Evolutionary conservation across 1,284 basidiomycete genomes (phyloP).

Genomic region (Heterobasidion annosum): DNA sequence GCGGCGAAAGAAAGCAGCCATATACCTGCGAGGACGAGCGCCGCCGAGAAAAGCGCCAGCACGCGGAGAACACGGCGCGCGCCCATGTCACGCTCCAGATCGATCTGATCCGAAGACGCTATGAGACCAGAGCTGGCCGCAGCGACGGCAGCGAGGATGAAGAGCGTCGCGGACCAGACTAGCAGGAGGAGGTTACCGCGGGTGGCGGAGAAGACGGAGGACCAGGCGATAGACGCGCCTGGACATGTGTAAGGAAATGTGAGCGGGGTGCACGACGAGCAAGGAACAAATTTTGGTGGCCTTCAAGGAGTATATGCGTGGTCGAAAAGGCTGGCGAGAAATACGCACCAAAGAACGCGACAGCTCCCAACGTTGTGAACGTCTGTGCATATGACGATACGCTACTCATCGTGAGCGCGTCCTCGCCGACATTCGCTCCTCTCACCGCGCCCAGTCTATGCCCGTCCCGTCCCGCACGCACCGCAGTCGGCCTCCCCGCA

Average conservation of each 20-base stretch:
- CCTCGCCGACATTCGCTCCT: background rate
- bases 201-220: background rate
- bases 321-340: background rate
- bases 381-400: background rate
- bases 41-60: background rate
- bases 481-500: too few species aligned
- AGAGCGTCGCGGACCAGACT: background rate
- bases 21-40: background rate
- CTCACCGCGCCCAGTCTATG: too few species aligned
- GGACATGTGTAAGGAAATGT: background rate
- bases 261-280: background rate
- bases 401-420: background rate
- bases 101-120: background rate
- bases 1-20: background rate
- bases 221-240: background rate
- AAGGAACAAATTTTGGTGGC: background rate
- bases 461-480: too few species aligned
- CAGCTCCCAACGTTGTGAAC: background rate
- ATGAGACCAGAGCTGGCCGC: background rate
- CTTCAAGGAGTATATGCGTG: background rate
- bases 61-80: background rate
- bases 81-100: background rate
- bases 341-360: background rate
- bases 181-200: background rate
- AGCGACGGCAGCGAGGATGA: background rate